Percentiles rank a stretch among this genome's conserved stretches.
Evolutionary conservation across 2,329 filamentous ascomycete species (phyloP).

Genomic region (Claviceps humidiphila): DNA sequence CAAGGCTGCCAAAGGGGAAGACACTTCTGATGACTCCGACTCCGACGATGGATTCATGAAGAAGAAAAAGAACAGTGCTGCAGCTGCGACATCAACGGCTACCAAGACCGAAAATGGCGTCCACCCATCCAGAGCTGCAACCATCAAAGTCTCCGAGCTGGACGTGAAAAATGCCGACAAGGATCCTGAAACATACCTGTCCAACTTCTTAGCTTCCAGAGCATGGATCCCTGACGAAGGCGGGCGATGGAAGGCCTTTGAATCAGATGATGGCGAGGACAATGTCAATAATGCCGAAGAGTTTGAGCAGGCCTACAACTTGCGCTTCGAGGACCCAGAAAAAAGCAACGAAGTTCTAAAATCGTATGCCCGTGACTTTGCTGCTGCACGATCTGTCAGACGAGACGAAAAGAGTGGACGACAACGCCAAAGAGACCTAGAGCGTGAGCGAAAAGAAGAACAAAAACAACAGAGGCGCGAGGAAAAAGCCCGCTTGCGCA

Average conservation of each 20-base stretch:
- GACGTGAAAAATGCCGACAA: constrained; percentile 69
- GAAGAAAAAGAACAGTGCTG: constrained; percentile 38
- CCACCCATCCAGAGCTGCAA: constrained; percentile 40
- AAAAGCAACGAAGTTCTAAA: constrained; percentile 79
- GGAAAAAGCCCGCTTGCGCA: constrained; percentile 72
- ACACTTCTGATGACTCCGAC: constrained; percentile 37
- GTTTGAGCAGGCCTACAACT: constrained; percentile 87
- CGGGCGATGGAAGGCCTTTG: constrained; percentile 64
- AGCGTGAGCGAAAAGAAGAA: constrained; percentile 63
- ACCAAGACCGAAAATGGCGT: constrained; percentile 28
- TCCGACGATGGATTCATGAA: constrained; percentile 60
- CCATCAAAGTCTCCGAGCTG: constrained; percentile 37
- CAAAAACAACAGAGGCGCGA: constrained; percentile 64
- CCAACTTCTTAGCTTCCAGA: constrained; percentile 84
- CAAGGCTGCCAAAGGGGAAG: constrained; percentile 43
- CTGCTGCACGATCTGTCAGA: constrained; percentile 69
- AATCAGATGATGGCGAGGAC: constrained; percentile 84
- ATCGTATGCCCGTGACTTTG: constrained; percentile 79
- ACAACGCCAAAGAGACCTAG: constrained; percentile 65
- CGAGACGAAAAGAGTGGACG: constrained; percentile 68
- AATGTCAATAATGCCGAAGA: constrained; percentile 62
- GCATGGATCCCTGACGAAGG: constrained; percentile 68
- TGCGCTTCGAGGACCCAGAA: constrained; percentile 85
- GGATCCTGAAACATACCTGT: constrained; percentile 84
- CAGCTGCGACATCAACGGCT: constrained; percentile 23